A percentile compares a stretch with the other conserved stretches of the same genome.
Evolutionary conservation across 2,329 filamentous ascomycete species (phyloP).

Genomic region (Ophiocordyceps camponoti-saundersi): DNA sequence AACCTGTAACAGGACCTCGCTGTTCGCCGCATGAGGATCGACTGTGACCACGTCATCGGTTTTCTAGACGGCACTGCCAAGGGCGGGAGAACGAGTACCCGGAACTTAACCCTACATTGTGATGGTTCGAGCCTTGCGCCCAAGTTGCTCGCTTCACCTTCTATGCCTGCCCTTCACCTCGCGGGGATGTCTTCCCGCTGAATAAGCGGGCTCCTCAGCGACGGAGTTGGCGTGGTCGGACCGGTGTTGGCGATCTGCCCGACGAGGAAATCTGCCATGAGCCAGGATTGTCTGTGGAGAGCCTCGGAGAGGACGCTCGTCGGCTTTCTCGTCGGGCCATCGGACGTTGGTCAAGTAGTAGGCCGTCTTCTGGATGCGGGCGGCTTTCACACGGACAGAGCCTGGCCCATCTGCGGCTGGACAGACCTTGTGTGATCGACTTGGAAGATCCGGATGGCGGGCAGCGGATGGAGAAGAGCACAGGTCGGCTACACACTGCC

Average conservation of each 20-base stretch:
- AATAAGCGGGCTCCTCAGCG: slow-evolving; percentile 20
- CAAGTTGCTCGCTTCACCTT: slow-evolving; percentile 54
- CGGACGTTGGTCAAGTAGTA: slow-evolving; percentile 31
- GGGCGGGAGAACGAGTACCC: slow-evolving; percentile 43
- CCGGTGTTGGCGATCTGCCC: neutral
- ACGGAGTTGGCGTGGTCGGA: slow-evolving; percentile 15
- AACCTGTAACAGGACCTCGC: slow-evolving; percentile 41
- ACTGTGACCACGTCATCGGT: slow-evolving; percentile 19
- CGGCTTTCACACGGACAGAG: slow-evolving; percentile 4
- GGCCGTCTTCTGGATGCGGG: slow-evolving; percentile 19
- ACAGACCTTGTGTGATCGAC: slow-evolving; percentile 5
- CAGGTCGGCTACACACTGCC: slow-evolving; percentile 32
- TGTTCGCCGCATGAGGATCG: slow-evolving; percentile 29
- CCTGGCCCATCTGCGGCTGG: slow-evolving; percentile 7
- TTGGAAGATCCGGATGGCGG: slow-evolving; percentile 3
- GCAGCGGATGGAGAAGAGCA: slow-evolving; percentile 19
- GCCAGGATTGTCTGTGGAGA: slow-evolving; percentile 50
- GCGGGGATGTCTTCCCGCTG: slow-evolving; percentile 24
- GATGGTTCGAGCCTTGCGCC: slow-evolving; percentile 59
- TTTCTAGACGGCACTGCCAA: slow-evolving; percentile 20
- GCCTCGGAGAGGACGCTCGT: slow-evolving; percentile 62
- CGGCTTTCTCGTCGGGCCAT: slow-evolving; percentile 49
- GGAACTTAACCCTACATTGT: slow-evolving; percentile 95
- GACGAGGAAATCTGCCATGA: slow-evolving; percentile 45
- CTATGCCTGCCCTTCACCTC: slow-evolving; percentile 27